These are phyloP conservation scores for Vitis cinerea DNA, from an alignment of 164 flowering plant species.

Conservation along the genomic window DNA sequence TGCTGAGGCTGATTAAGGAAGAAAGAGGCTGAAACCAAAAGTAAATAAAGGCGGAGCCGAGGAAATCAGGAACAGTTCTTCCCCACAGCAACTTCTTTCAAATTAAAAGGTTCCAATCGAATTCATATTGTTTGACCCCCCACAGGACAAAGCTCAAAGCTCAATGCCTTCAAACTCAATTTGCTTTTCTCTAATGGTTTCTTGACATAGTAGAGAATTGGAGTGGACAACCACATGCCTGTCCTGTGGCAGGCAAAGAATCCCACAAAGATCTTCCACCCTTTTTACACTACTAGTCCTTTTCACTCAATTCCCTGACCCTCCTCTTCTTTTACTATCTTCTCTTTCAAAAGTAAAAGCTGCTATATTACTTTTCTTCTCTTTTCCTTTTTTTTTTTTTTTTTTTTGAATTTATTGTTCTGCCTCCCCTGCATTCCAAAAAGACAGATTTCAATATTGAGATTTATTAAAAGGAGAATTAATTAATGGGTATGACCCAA, in stretches of 20 bases:
- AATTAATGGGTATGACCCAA: neutral
- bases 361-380: conserved; percentile 11
- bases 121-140: conserved; percentile 22
- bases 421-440: conserved; percentile 17
- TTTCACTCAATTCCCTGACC: conserved; percentile 16
- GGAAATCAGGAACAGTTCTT: neutral
- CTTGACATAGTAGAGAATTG: conserved; percentile 17
- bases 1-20: neutral
- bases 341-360: conserved; percentile 22
- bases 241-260: conserved; percentile 42
- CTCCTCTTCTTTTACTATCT: conserved; percentile 13
- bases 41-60: neutral
- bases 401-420: neutral
- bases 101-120: conserved; percentile 20
- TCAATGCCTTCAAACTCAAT: neutral
- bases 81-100: conserved; percentile 4
- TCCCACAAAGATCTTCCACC: conserved; percentile 38
- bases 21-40: neutral
- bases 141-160: neutral
- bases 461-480: neutral
- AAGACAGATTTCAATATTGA: neutral
- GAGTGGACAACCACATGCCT: conserved; percentile 41
- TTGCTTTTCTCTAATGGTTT: conserved; percentile 9
- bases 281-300: conserved; percentile 18
- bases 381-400: neutral